These are phyloP conservation scores for Akebia trifoliata DNA, from an alignment of 164 flowering plant species.

Conservation along the genomic window DNA sequence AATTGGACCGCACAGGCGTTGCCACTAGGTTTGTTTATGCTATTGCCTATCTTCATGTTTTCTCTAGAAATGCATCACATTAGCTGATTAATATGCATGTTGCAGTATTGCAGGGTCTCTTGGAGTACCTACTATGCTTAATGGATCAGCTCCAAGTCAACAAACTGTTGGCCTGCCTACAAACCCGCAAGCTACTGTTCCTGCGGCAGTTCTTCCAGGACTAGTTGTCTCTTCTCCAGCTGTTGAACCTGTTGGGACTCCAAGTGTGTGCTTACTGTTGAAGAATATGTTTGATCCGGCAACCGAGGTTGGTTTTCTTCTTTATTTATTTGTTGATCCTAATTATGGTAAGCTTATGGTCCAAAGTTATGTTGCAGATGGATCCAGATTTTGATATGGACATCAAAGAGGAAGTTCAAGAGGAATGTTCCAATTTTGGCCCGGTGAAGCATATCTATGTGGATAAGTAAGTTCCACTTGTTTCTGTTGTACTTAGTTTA, in stretches of 20 bases:
- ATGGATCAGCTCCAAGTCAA: conserved; percentile 54
- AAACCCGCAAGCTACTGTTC: conserved; percentile 38
- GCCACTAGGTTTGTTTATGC: conserved; percentile 61
- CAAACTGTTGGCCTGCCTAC: conserved; percentile 37
- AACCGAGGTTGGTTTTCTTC: conserved; percentile 51
- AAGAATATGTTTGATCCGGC: conserved; percentile 96
- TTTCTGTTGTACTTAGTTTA: background rate
- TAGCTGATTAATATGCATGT: conserved; percentile 6
- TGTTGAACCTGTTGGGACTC: conserved; percentile 60
- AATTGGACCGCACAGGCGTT: conserved; percentile 77
- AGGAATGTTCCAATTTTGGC: conserved; percentile 88
- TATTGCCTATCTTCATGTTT: background rate
- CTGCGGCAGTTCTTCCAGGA: conserved; percentile 33
- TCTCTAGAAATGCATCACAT: conserved; percentile 1
- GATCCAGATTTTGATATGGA: conserved; percentile 86
- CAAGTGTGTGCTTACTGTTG: conserved; percentile 65
- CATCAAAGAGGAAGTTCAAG: conserved; percentile 80
- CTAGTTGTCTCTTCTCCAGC: conserved; percentile 27
- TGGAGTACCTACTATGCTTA: conserved; percentile 56
- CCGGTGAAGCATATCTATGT: conserved; percentile 66
- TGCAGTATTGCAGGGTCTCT: conserved; percentile 68
- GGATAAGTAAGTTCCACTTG: conserved; percentile 59
- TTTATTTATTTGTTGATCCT: background rate
- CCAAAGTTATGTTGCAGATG: conserved; percentile 38
- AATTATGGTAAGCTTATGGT: background rate